Percentiles rank a stretch among this genome's conserved stretches.
Evolutionary conservation across 176 grass and related monocot genomes (phyloP).

Genomic region (Aegilops umbellulata): DNA sequence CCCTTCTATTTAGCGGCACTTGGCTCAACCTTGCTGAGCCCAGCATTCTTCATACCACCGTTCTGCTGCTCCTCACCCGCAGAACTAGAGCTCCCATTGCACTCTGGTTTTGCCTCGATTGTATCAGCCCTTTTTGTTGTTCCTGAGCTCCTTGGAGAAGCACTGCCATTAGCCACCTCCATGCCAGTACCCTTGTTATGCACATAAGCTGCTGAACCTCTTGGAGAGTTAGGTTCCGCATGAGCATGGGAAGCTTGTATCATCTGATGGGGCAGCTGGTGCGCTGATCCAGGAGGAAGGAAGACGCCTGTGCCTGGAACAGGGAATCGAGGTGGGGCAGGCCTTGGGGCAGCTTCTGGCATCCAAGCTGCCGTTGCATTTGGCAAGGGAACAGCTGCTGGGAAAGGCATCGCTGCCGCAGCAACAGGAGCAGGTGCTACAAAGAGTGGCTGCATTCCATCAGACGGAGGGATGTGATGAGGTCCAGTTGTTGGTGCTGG

Average conservation of each 20-base stretch:
- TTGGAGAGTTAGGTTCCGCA: constrained; percentile 21
- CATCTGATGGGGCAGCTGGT: constrained; percentile 42
- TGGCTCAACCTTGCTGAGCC: constrained; percentile 31
- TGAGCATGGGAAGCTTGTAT: constrained; percentile 33
- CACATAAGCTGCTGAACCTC: constrained; percentile 3
- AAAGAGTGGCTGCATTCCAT: constrained; percentile 61
- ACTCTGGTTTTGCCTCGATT: constrained; percentile 27
- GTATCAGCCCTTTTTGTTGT: constrained; percentile 13
- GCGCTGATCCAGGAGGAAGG: constrained; percentile 63
- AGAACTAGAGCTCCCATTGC: constrained; percentile 43
- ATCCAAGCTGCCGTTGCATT: constrained; percentile 51
- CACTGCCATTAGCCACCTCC: constrained; percentile 32
- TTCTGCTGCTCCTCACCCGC: constrained; percentile 32
- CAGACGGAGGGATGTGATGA: constrained; percentile 33
- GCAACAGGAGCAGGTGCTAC: constrained; percentile 50
- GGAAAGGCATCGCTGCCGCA: constrained; percentile 40
- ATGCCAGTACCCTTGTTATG: constrained; percentile 23
- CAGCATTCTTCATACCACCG: constrained; percentile 30
- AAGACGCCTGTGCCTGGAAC: constrained; percentile 83
- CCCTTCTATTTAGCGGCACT: constrained; percentile 29
- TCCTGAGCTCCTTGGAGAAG: constrained; percentile 38
- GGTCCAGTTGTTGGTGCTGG: constrained; percentile 34
- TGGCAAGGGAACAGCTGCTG: constrained; percentile 27
- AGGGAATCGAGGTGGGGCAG: constrained; percentile 39
- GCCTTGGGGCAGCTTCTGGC: constrained; percentile 47